Evolutionary conservation across 179 eudicot genomes (phyloP).

Genomic region (Nepenthes alata): DNA sequence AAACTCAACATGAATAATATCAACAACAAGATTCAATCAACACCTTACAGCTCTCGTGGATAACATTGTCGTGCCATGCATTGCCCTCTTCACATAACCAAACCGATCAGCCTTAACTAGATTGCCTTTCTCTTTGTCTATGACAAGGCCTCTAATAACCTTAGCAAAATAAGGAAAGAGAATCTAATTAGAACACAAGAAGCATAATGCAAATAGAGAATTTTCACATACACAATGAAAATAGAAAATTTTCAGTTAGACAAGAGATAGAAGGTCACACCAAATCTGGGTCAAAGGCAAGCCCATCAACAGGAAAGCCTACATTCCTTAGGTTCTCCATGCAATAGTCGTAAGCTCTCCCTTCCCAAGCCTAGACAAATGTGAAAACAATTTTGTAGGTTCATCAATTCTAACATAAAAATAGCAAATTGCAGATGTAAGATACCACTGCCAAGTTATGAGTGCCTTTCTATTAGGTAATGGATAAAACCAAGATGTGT

Average conservation of each 20-base stretch:
- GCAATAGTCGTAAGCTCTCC: constrained; percentile 96
- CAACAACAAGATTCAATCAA: constrained; percentile 5
- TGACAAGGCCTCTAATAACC: constrained; percentile 97
- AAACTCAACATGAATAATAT: neutral
- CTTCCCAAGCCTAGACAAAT: constrained; percentile 86
- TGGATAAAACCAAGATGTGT: too few relatives aligned
- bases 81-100: constrained; percentile 92
- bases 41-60: constrained; percentile 85
- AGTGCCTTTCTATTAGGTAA: too few relatives aligned
- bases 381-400: neutral
- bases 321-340: constrained; percentile 67
- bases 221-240: neutral
- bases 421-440: neutral
- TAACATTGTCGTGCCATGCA: constrained; percentile 92
- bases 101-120: constrained; percentile 91
- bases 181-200: neutral
- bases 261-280: constrained; percentile 20
- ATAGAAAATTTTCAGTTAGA: neutral
- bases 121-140: constrained; percentile 94
- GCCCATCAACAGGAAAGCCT: constrained; percentile 97
- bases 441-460: too few relatives aligned
- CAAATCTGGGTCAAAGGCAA: constrained; percentile 88
- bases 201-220: neutral
- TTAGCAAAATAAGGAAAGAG: constrained; percentile 17
- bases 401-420: neutral